Base-by-base conservation (phyloP, 768 basidiomycete species). In the Pleurotus sapidus region DNA sequence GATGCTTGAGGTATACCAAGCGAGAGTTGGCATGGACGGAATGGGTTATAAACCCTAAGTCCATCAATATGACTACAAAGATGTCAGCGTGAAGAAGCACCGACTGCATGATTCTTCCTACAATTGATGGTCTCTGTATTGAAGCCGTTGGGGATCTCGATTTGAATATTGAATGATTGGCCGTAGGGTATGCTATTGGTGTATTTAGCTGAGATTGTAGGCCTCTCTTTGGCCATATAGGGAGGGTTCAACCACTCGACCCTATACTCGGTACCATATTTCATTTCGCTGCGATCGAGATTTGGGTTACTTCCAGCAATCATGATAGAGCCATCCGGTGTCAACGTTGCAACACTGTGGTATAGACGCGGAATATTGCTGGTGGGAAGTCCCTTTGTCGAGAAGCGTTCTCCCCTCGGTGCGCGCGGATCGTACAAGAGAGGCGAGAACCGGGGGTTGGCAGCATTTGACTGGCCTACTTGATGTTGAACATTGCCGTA, bases 251-350 rank as follows among this genome's bases (percentile, higher is more conserved):
- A 77, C 80, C 88, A 86, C 67, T 97, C 95, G 30, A 93, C 89
- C 49, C 93, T 79, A 68, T 95, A 96, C 68, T 96, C 92, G 15
- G 93, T 93, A 27, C 87, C 85, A 66, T 89, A 95, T 66, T 75
- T 74, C 42, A 82, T 63, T 62, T 84, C 87, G 63, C 86, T 91
- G 53, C 89, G 74, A 68, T 93, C 90, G 58, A 92, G 69, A 69
- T 93, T 93, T 23, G 91, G 91, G 64, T 91, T 93, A 59, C 89
- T 90, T 34, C 91, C 91, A 17, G 90, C 86, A 57, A 93, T 84
- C 86, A 93, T 83, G 49, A 93, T 70, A 51, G 81, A 78, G 3
- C 86, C 91, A 27, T 72, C 74, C 5, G 91, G 91, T 6, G 88
- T 87, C 64, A 92, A 71, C 14, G 87, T 90, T 46, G 91, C 91